Evolutionary conservation across 345 rosid species (phyloP).

Genomic region (Hibiscus syriacus): DNA sequence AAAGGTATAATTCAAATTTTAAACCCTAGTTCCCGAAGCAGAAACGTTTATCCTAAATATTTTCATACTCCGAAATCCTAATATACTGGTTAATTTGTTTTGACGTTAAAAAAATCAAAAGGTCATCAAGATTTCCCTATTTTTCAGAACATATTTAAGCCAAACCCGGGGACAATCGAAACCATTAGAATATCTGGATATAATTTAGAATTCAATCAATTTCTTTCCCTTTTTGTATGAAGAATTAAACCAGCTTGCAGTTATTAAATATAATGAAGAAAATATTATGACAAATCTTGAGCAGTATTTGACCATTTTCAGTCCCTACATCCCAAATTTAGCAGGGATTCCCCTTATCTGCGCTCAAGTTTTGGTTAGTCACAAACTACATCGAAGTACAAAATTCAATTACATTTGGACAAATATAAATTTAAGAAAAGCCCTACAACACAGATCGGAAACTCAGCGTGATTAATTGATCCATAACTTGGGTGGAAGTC

Average conservation of each 20-base stretch:
- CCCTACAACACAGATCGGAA: constrained; percentile 3
- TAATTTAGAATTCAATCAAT: not conserved
- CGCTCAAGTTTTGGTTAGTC: not conserved
- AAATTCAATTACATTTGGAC: not conserved
- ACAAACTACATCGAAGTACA: not conserved
- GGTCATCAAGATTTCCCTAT: not conserved
- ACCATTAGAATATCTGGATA: not conserved
- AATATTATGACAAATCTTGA: not conserved
- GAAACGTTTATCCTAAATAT: not conserved
- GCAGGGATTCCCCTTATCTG: not conserved
- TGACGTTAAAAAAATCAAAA: no score
- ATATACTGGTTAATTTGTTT: no score
- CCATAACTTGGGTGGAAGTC: not conserved
- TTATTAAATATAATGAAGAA: not conserved
- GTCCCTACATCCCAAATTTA: not conserved
- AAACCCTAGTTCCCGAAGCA: not conserved
- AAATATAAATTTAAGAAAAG: not conserved
- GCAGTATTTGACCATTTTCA: not conserved
- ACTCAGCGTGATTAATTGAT: not conserved
- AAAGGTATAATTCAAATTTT: not conserved
- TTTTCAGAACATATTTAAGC: not conserved
- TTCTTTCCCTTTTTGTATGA: not conserved
- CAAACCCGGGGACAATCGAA: not conserved
- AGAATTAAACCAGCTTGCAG: not conserved
- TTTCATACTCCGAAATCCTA: no score